Conservation (phyloP, 2,329 filamentous ascomycete species). For the Colletotrichum trifolii region DNA sequence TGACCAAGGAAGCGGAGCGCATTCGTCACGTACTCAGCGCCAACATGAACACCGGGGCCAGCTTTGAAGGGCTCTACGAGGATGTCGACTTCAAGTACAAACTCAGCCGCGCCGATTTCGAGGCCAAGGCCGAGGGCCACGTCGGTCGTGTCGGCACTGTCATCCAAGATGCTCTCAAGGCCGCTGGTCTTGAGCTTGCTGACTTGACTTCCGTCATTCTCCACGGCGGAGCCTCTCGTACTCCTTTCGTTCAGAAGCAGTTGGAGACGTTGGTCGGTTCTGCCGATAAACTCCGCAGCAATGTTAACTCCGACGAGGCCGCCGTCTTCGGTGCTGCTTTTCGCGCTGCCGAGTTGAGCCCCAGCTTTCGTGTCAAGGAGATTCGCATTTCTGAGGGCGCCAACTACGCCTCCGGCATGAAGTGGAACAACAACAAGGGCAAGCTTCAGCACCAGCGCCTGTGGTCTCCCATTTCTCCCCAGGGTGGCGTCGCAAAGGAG, state of each 20-base stretch:
- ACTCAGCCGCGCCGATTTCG: slow-evolving; percentile 82
- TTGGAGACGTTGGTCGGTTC: slow-evolving; percentile 81
- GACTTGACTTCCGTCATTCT: slow-evolving; percentile 93
- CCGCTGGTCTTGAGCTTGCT: slow-evolving; percentile 76
- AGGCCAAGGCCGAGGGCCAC: slow-evolving; percentile 77
- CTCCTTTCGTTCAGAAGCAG: slow-evolving; percentile 92
- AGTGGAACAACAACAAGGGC: slow-evolving; percentile 75
- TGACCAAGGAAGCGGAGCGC: slow-evolving; percentile 93
- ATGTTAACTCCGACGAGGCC: slow-evolving; percentile 96
- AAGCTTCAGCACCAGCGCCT: slow-evolving; percentile 84
- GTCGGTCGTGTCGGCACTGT: slow-evolving; percentile 75
- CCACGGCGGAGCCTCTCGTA: slow-evolving; percentile 89
- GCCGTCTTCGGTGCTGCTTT: slow-evolving; percentile 97
- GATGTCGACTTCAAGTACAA: slow-evolving; percentile 96
- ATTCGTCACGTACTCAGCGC: slow-evolving; percentile 91
- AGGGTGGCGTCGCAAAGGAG: slow-evolving; percentile 83
- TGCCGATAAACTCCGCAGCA: slow-evolving; percentile 84
- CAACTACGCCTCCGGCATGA: slow-evolving; percentile 78
- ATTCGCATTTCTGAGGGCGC: slow-evolving; percentile 85
- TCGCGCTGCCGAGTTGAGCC: slow-evolving; percentile 90
- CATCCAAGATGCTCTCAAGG: slow-evolving; percentile 78
- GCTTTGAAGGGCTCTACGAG: slow-evolving; percentile 90
- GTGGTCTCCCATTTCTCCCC: slow-evolving; percentile 80
- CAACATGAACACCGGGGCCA: slow-evolving; percentile 82
- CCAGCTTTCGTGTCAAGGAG: slow-evolving; percentile 97